These are phyloP conservation scores for Allium sativum DNA, from an alignment of 106 monocot genomes.

Conservation along the genomic window DNA sequence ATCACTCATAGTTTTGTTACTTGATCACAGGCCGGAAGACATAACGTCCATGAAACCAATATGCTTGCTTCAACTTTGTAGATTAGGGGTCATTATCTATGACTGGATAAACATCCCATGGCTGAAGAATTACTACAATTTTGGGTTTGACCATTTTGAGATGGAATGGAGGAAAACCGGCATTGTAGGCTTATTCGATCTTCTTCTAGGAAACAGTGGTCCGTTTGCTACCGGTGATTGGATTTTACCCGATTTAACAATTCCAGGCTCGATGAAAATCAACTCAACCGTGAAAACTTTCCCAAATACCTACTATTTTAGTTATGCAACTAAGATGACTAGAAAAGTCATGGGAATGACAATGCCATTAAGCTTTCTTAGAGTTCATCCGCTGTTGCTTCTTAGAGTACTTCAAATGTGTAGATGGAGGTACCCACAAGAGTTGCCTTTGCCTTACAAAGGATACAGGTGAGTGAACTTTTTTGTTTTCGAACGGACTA, in stretches of 20 bases:
- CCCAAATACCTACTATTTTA: conserved; percentile 88
- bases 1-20: too few relatives aligned
- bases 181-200: conserved; percentile 43
- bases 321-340: conserved; percentile 89
- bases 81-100: conserved; percentile 58
- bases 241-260: conserved; percentile 90
- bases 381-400: conserved; percentile 80
- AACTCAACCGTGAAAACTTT: conserved; percentile 58
- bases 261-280: conserved; percentile 49
- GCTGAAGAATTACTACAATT: conserved; percentile 86
- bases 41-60: conserved; percentile 57
- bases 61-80: conserved; percentile 65
- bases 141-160: conserved; percentile 88
- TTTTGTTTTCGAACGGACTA: too few relatives aligned
- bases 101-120: conserved; percentile 68
- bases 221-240: conserved; percentile 85
- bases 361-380: conserved; percentile 64
- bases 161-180: conserved; percentile 62
- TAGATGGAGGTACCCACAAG: conserved; percentile 50
- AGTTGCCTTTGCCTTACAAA: conserved; percentile 61
- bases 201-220: conserved; percentile 49
- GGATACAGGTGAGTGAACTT: conserved; percentile 63
- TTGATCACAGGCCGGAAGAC: conserved; percentile 48
- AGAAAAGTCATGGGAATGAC: conserved; percentile 64
- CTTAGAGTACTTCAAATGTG: conserved; percentile 84